These are phyloP conservation scores for Celoporthe dispersa DNA, from an alignment of 2,329 filamentous ascomycete species.

Conservation along the genomic window DNA sequence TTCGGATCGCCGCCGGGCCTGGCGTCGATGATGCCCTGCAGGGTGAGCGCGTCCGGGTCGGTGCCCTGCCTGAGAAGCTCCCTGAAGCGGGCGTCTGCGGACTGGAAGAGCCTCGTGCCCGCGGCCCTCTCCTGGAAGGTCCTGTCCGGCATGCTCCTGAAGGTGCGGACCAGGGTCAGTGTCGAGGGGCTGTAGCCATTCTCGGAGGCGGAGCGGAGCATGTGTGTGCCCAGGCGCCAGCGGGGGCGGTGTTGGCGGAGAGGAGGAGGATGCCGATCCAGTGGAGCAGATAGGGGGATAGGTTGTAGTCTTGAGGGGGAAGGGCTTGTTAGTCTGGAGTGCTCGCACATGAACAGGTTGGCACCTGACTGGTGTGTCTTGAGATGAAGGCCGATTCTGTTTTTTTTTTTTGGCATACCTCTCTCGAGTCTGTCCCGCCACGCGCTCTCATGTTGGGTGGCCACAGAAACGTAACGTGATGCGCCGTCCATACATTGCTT, in stretches of 20 bases:
- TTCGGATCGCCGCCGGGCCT: slow-evolving; percentile 31
- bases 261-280: slow-evolving; percentile 38
- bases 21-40: slow-evolving; percentile 39
- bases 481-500: slow-evolving; percentile 34
- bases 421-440: slow-evolving; percentile 35
- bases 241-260: slow-evolving; percentile 14
- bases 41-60: slow-evolving; percentile 43
- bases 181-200: slow-evolving; percentile 43
- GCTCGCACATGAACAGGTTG: too few relatives aligned
- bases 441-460: slow-evolving; percentile 30
- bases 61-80: slow-evolving; percentile 29
- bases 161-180: slow-evolving; percentile 38
- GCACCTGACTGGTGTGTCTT: too few relatives aligned
- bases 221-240: slow-evolving; percentile 37
- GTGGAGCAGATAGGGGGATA: slow-evolving; percentile 40
- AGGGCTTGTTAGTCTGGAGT: background rate
- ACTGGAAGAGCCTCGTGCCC: slow-evolving; percentile 32
- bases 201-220: slow-evolving; percentile 41
- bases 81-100: slow-evolving; percentile 33
- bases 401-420: slow-evolving; percentile 30
- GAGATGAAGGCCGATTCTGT: too few relatives aligned
- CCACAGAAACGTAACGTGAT: slow-evolving; percentile 34
- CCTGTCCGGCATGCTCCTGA: slow-evolving; percentile 25
- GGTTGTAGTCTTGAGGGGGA: slow-evolving; percentile 30
- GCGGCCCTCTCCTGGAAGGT: slow-evolving; percentile 31